Conservation (phyloP, 306 rosid genomes). For the Boehmeria nivea region DNA sequence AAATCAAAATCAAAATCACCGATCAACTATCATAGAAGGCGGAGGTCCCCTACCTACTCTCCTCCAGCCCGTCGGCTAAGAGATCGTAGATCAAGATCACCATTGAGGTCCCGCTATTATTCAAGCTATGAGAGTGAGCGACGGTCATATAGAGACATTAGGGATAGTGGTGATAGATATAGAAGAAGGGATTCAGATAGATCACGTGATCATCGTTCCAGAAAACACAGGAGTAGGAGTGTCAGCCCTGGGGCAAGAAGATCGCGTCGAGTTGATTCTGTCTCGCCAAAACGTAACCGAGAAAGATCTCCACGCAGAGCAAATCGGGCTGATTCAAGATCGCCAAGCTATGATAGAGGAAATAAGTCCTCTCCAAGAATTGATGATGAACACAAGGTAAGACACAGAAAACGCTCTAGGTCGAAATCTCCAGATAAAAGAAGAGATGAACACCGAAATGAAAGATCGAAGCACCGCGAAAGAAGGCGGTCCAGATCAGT, state of each 20-base stretch:
- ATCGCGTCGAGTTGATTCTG: constrained; percentile 45
- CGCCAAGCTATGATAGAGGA: constrained; percentile 50
- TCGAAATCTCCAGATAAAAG: constrained; percentile 64
- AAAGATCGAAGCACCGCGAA: constrained; percentile 52
- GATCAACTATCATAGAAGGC: constrained; percentile 53
- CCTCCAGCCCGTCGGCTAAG: constrained; percentile 53
- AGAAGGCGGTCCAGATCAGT: constrained; percentile 67
- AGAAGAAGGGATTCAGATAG: constrained; percentile 71
- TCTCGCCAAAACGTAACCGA: constrained; percentile 60
- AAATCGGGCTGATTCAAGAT: constrained; percentile 53
- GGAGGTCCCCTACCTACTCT: constrained; percentile 81
- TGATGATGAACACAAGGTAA: constrained; percentile 46
- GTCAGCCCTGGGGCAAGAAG: constrained; percentile 57
- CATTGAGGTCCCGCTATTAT: constrained; percentile 55
- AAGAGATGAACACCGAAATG: constrained; percentile 41
- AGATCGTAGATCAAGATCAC: constrained; percentile 78
- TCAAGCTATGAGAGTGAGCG: constrained; percentile 51
- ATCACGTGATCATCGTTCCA: constrained; percentile 46
- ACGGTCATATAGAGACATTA: constrained; percentile 49
- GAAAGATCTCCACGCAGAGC: constrained; percentile 62
- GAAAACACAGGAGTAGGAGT: constrained; percentile 76
- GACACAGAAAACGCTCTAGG: constrained; percentile 66
- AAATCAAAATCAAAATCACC: constrained; percentile 87
- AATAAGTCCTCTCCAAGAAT: constrained; percentile 68
- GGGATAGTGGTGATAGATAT: constrained; percentile 61